Percentiles rank a stretch among this genome's conserved stretches.
Conservation (phyloP, 257 asterid species). For the Euphrasia confusa region DNA sequence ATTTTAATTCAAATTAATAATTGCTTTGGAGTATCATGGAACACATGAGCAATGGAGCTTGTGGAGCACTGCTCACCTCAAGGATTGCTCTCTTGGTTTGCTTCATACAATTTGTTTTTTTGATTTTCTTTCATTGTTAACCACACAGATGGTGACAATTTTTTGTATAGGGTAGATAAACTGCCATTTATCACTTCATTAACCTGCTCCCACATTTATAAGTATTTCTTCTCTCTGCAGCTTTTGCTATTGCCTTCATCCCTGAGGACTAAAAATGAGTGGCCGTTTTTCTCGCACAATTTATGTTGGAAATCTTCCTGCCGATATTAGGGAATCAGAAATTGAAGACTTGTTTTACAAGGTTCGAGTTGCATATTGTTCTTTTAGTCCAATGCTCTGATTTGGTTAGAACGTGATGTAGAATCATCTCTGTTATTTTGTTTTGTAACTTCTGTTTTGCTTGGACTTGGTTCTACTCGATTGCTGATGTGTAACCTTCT, state of each 20-base stretch:
- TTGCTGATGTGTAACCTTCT: background rate
- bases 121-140: conserved; percentile 33
- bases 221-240: conserved; percentile 31
- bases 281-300: conserved; percentile 92
- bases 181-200: conserved; percentile 19
- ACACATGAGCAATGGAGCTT: conserved; percentile 95
- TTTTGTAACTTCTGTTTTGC: background rate
- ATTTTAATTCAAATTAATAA: conserved; percentile 55
- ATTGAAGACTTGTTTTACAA: conserved; percentile 91
- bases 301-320: conserved; percentile 96
- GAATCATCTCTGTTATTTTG: background rate
- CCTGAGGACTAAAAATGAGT: conserved; percentile 63
- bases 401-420: background rate
- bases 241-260: conserved; percentile 28
- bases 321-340: conserved; percentile 82
- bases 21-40: conserved; percentile 94
- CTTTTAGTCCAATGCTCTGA: background rate
- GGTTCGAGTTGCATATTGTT: conserved; percentile 40
- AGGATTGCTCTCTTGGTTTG: conserved; percentile 99
- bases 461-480: background rate
- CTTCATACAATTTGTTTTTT: conserved; percentile 63
- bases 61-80: conserved; percentile 96
- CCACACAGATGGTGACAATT: conserved; percentile 28
- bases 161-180: conserved; percentile 26
- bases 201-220: conserved; percentile 24